Percentiles rank a stretch among this genome's conserved stretches.
Conservation (phyloP, 192 early-diverging fungal genomes). For the Piromyces finnis region DNA sequence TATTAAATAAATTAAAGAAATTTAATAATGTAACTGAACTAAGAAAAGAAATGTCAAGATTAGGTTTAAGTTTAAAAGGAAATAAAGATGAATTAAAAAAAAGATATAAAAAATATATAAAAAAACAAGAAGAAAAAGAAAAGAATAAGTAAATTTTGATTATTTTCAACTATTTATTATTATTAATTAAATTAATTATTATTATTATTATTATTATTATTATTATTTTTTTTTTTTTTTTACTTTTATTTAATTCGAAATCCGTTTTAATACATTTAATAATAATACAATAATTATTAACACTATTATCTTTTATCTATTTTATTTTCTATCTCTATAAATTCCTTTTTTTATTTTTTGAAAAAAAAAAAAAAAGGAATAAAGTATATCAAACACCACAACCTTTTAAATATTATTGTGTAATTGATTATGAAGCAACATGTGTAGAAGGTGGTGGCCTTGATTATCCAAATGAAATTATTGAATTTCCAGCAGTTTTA, state of each 20-base stretch:
- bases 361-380: background rate
- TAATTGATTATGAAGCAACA: conserved; percentile 70
- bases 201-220: conserved; percentile 2
- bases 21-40: conserved; percentile 14
- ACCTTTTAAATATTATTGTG: conserved; percentile 44
- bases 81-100: background rate
- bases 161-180: too few relatives aligned
- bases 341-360: too few relatives aligned
- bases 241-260: too few relatives aligned
- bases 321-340: too few relatives aligned
- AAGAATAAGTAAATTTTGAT: conserved; percentile 7
- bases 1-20: too few relatives aligned
- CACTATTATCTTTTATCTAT: too few relatives aligned
- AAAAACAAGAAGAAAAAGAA: conserved; percentile 6
- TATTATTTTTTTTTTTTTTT: too few relatives aligned
- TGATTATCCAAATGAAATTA: conserved; percentile 60
- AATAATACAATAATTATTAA: too few relatives aligned
- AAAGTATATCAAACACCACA: conserved; percentile 2
- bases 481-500: conserved; percentile 67
- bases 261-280: too few relatives aligned
- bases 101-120: conserved; percentile 8
- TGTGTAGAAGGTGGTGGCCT: conserved; percentile 35
- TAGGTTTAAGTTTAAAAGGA: conserved; percentile 23
- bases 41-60: conserved; percentile 11
- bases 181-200: conserved; percentile 1